phyloP scores from a whole-genome alignment of 225 moss, liverwort and hornwort species.

The Sphagnum contortum region DNA sequence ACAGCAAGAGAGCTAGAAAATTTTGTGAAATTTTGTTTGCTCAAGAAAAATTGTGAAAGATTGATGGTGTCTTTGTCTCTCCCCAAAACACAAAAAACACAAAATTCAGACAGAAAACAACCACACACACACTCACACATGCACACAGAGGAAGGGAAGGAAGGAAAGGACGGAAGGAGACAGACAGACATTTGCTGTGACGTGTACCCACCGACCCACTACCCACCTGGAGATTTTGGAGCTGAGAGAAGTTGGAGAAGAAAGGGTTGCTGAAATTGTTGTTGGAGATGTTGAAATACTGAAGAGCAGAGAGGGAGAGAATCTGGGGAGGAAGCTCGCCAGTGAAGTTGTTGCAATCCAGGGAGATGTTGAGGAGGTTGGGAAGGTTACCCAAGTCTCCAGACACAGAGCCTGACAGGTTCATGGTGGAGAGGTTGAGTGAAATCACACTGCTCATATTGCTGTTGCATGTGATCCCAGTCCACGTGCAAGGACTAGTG shows the following conservation, averaged over 20 bases:
- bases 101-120: too few species aligned
- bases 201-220: not conserved
- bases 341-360: conserved; percentile 81
- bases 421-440: conserved; percentile 40
- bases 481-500: conserved; percentile 38
- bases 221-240: conserved; percentile 48
- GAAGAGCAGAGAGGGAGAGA: conserved; percentile 23
- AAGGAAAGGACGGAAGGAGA: too few species aligned
- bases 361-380: conserved; percentile 29
- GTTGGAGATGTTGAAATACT: conserved; percentile 56
- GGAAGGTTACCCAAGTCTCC: conserved; percentile 23
- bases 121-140: too few species aligned
- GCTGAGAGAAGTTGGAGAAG: conserved; percentile 55
- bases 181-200: too few species aligned
- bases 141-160: too few species aligned
- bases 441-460: conserved; percentile 14
- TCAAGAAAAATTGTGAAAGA: too few species aligned
- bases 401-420: conserved; percentile 35
- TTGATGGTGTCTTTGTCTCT: too few species aligned
- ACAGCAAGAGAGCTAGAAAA: too few species aligned
- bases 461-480: conserved; percentile 31
- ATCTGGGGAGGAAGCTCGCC: conserved; percentile 49
- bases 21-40: too few species aligned
- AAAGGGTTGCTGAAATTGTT: conserved; percentile 47
- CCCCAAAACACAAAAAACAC: too few species aligned